These are phyloP conservation scores for Anisogramma anomala DNA, from an alignment of 2,329 filamentous ascomycete species.

Conservation along the genomic window DNA sequence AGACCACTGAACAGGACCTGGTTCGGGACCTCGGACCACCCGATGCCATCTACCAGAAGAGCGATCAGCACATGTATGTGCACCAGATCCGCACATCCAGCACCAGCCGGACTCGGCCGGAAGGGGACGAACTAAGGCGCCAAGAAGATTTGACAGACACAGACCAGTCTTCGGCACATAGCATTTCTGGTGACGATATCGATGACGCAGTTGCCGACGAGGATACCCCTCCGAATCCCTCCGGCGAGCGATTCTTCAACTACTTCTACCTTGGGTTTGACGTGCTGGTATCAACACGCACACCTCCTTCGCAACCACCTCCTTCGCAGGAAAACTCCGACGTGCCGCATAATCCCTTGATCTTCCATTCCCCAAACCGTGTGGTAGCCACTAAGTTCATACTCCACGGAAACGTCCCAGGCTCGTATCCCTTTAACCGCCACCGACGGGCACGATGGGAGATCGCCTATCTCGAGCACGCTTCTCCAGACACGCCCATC, in stretches of 20 bases:
- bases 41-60: slow-evolving; percentile 87
- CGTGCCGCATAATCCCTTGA: slow-evolving; percentile 25
- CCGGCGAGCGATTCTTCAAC: slow-evolving; percentile 83
- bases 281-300: slow-evolving; percentile 73
- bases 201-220: slow-evolving; percentile 47
- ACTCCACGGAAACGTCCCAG: slow-evolving; percentile 86
- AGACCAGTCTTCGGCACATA: slow-evolving; percentile 63
- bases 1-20: slow-evolving; percentile 85
- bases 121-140: slow-evolving; percentile 31
- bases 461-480: slow-evolving; percentile 46
- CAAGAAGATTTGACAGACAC: slow-evolving; percentile 55
- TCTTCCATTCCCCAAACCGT: slow-evolving; percentile 42
- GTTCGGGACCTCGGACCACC: slow-evolving; percentile 85
- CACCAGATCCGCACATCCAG: slow-evolving; percentile 53
- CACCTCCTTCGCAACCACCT: slow-evolving; percentile 50
- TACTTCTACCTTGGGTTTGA: slow-evolving; percentile 96
- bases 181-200: slow-evolving; percentile 58
- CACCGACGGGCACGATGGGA: slow-evolving; percentile 85
- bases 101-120: slow-evolving; percentile 37
- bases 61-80: slow-evolving; percentile 78
- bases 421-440: slow-evolving; percentile 92
- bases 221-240: slow-evolving; percentile 39
- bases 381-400: slow-evolving; percentile 86
- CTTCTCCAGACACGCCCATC: slow-evolving; percentile 34
- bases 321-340: slow-evolving; percentile 32